phyloP scores from a whole-genome alignment of 2,329 filamentous ascomycete genomes.

The Colletotrichum incanum region DNA sequence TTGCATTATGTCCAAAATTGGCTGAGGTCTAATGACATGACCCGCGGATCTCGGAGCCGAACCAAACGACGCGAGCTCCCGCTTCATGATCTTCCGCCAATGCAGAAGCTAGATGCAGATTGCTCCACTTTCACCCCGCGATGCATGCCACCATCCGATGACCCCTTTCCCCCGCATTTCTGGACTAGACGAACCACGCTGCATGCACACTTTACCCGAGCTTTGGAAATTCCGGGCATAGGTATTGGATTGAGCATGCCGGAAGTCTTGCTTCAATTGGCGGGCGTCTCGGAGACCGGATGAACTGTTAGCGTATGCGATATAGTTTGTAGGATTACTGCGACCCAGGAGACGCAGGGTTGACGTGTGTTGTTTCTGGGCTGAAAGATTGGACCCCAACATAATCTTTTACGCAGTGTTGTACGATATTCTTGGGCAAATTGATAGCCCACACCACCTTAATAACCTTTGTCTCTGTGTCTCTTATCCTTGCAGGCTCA shows the following conservation, averaged over 20 bases:
- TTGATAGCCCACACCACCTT: no score
- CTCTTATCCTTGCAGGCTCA: not conserved
- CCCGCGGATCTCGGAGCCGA: constrained; percentile 33
- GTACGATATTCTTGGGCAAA: not conserved
- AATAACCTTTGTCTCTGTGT: not conserved
- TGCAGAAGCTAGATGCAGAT: constrained; percentile 14
- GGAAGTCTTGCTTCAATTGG: not conserved
- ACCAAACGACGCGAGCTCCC: not conserved
- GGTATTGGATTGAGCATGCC: constrained; percentile 16
- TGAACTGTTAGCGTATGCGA: not conserved
- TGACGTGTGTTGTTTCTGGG: not conserved
- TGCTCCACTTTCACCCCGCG: not conserved
- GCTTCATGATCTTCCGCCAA: constrained; percentile 35
- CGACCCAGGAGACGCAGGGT: not conserved
- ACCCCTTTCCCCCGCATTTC: constrained; percentile 25
- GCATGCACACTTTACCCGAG: constrained; percentile 1
- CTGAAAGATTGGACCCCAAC: not conserved
- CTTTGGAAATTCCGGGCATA: not conserved
- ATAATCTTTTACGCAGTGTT: not conserved
- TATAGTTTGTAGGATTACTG: not conserved
- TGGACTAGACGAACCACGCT: not conserved
- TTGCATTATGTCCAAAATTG: not conserved
- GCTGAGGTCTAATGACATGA: constrained; percentile 9
- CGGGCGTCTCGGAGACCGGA: not conserved
- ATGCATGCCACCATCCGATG: constrained; percentile 13